These are phyloP conservation scores for Fusarium decemcellulare DNA, from an alignment of 2,329 filamentous ascomycete species.

Conservation along the genomic window DNA sequence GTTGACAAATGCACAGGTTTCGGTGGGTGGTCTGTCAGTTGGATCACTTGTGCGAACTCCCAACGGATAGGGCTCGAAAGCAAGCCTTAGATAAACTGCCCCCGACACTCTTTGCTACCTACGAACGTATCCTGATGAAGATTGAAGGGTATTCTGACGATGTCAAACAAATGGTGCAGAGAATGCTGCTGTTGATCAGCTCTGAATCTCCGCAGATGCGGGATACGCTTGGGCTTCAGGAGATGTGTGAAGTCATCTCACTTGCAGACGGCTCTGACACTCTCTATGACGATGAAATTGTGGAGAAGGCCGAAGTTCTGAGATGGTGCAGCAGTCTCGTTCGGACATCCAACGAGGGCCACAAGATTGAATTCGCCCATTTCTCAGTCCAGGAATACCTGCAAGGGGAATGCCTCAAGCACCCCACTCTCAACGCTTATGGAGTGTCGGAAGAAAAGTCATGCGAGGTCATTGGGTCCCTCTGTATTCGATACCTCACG, in stretches of 20 bases:
- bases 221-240: background rate
- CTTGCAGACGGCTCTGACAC: background rate
- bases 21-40: conserved; percentile 31
- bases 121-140: conserved; percentile 9
- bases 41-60: conserved; percentile 16
- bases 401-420: background rate
- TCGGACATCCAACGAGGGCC: background rate
- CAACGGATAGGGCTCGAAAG: background rate
- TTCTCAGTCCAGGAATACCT: conserved; percentile 28
- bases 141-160: background rate
- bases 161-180: background rate
- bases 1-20: conserved; percentile 14
- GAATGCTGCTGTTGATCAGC: background rate
- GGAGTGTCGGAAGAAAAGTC: background rate
- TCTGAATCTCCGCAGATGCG: accelerated
- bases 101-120: conserved; percentile 5
- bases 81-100: conserved; percentile 13
- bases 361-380: conserved; percentile 21
- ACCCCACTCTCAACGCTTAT: background rate
- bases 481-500: conserved; percentile 6
- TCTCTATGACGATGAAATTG: background rate
- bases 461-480: background rate
- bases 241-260: conserved; percentile 18
- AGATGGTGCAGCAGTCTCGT: conserved; percentile 16
- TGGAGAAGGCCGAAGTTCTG: conserved; percentile 1